These are phyloP conservation scores for Gossypium arboreum DNA, from an alignment of 345 rosid genomes.

Conservation along the genomic window DNA sequence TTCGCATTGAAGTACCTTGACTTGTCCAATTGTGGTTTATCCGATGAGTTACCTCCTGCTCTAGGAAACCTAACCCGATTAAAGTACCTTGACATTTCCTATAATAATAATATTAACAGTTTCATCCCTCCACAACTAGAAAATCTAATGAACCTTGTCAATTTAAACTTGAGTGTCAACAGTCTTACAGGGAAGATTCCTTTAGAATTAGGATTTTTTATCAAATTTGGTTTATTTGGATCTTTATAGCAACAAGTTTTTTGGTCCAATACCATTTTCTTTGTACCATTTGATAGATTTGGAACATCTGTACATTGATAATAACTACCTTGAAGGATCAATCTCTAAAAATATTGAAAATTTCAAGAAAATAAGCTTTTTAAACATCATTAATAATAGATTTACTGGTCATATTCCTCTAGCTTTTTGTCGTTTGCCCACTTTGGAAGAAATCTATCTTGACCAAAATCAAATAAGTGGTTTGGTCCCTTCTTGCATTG, in stretches of 20 bases:
- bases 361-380: not conserved
- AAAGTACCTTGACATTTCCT: not conserved
- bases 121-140: not conserved
- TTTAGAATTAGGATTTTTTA: not conserved
- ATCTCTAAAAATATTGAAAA: not conserved
- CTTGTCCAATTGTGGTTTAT: not conserved
- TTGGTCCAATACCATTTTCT: not conserved
- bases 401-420: not conserved
- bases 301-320: not conserved
- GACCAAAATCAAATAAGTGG: not conserved
- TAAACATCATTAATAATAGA: not conserved
- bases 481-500: not conserved
- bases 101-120: not conserved
- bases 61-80: not conserved
- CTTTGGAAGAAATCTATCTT: fast-evolving
- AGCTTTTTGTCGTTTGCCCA: not conserved
- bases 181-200: not conserved
- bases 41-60: not conserved
- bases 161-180: not conserved
- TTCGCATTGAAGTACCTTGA: no score
- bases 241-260: not conserved
- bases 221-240: not conserved
- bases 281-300: not conserved
- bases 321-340: not conserved
- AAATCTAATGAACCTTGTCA: not conserved